phyloP scores from a whole-genome alignment of 1,284 basidiomycete species.

The Sanghuangporus weigelae region DNA sequence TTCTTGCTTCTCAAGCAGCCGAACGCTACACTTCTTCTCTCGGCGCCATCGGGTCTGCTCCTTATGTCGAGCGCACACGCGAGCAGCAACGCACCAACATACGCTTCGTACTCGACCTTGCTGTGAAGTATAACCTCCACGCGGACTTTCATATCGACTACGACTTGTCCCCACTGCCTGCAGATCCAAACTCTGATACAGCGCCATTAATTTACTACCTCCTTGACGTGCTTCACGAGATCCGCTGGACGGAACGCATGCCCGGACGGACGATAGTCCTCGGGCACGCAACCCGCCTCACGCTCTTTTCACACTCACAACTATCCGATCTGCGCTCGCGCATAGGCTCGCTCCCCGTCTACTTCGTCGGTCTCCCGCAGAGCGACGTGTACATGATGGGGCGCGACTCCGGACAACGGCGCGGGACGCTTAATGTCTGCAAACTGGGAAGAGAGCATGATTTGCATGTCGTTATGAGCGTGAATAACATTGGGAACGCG shows the following conservation, averaged over 20 bases:
- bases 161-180: constrained; percentile 43
- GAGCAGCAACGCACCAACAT: constrained; percentile 49
- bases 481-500: constrained; percentile 62
- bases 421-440: constrained; percentile 50
- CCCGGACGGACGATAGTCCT: constrained; percentile 33
- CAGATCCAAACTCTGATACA: background rate
- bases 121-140: constrained; percentile 34
- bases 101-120: constrained; percentile 44
- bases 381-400: constrained; percentile 67
- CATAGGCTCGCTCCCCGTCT: constrained; percentile 36
- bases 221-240: constrained; percentile 33
- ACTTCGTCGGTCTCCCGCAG: constrained; percentile 53
- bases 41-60: constrained; percentile 54
- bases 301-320: constrained; percentile 41
- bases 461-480: constrained; percentile 47
- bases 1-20: constrained; percentile 37
- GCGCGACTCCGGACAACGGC: constrained; percentile 29
- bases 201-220: constrained; percentile 54
- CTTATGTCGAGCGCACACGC: constrained; percentile 51
- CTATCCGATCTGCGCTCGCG: constrained; percentile 30
- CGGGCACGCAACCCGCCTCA: constrained; percentile 56
- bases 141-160: constrained; percentile 66
- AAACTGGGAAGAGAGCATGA: constrained; percentile 32
- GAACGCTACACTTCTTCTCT: constrained; percentile 26
- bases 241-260: constrained; percentile 22